A percentile compares a stretch with the other conserved stretches of the same genome.
Evolutionary conservation across 2,329 filamentous ascomycete genomes (phyloP).

Genomic region (Tolypocladium tropicale): DNA sequence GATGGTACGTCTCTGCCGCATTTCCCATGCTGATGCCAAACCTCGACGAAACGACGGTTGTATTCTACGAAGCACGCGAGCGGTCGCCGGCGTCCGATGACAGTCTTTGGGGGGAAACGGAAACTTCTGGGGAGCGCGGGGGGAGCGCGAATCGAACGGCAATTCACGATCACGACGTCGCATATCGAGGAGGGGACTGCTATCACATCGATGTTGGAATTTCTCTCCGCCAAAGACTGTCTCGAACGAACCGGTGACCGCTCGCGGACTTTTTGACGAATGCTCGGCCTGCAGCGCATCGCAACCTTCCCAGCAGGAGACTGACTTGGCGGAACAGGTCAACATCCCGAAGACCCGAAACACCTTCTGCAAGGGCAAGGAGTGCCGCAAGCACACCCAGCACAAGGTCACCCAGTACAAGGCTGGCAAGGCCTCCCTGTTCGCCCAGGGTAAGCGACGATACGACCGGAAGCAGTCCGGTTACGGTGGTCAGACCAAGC

Average conservation of each 20-base stretch:
- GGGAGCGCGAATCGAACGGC: not conserved
- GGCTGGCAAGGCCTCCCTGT: constrained; percentile 90
- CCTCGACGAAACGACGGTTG: constrained; percentile 1
- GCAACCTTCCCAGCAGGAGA: constrained; percentile 1
- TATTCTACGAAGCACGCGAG: constrained; percentile 6
- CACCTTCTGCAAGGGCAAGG: constrained; percentile 96
- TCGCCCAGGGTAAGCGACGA: constrained; percentile 98
- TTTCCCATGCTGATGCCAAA: constrained; percentile 5
- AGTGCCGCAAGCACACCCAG: constrained; percentile 85
- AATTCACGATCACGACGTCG: not conserved
- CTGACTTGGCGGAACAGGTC: constrained; percentile 50
- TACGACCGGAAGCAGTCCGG: constrained; percentile 98
- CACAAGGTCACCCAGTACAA: constrained; percentile 97
- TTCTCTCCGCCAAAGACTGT: constrained; percentile 6
- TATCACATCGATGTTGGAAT: not conserved
- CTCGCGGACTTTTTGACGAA: constrained; percentile 3
- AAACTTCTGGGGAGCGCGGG: not conserved
- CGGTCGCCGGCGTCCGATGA: constrained; percentile 18
- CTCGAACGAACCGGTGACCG: constrained; percentile 7
- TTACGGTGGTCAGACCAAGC: constrained; percentile 99
- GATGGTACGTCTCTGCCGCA: constrained; percentile 30
- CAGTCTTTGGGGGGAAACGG: constrained; percentile 13
- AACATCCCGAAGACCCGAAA: constrained; percentile 97
- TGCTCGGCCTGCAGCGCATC: not conserved
- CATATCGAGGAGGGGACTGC: not conserved